Base-by-base conservation (phyloP, 768 basidiomycete species). In the Coprinopsis marcescibilis region DNA sequence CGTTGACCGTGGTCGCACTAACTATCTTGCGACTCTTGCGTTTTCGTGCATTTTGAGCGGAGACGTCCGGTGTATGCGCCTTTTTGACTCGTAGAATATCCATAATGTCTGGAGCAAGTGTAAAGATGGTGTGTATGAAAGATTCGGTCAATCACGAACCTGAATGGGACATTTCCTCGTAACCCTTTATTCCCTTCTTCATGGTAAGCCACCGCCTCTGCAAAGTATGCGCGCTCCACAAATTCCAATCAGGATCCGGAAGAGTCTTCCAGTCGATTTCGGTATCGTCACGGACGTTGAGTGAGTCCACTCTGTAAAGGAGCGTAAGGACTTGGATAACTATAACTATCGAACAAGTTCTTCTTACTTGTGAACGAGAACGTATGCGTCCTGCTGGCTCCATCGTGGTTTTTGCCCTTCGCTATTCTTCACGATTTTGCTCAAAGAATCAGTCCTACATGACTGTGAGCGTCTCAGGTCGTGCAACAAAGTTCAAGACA, bases 251-350 rank as follows among this genome's bases (percentile, higher is more conserved):
- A 13, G 77, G 58, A 59, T 92, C 89, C 1, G 78, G 67, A 10
- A 91, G 68, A 14, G 73, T 72, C 57, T 87, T 88, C 89, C 89
- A 92, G 55, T 88, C 83, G 37, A 92, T 84, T 57, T 91, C 89
- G 23, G 79, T 83, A 55, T 92, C 89, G 56, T 90, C 82, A 35
- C 75, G 72, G 43, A 90, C 84, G 48, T 81, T 75, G 38, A 90
- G 61, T 0, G 85, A 80, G 57, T 83, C 84, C 41, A 92, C 70
- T 61, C 89, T 91, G 56, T 5, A 36, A 17, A 7, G 34, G 34
- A 45, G 34, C 52, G 17, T 39, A 43, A 41, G 21, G 15, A 15
- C 8, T 39, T 8, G 15, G 13, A 19, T 36, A 13, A 15, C 14
- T 19, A 7, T 26, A 27, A 41, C 26, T 24, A 15, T 36, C 17